A percentile compares a stretch with the other conserved stretches of the same genome.
These are phyloP conservation scores for Apiotrichum gracile DNA, from an alignment of 1,284 basidiomycete species.

Conservation along the genomic window DNA sequence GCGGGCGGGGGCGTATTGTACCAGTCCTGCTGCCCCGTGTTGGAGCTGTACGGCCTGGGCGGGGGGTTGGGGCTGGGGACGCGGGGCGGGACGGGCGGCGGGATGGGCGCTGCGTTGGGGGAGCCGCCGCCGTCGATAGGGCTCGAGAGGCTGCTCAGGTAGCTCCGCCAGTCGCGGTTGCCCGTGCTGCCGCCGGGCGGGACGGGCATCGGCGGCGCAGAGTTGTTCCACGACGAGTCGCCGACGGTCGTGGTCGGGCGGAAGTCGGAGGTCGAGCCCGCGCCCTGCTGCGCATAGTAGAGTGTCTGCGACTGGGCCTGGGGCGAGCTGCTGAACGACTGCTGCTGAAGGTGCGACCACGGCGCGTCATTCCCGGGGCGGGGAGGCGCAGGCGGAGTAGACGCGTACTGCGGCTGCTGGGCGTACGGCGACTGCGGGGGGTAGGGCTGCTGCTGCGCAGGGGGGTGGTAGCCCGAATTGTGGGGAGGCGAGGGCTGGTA, in stretches of 20 bases:
- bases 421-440: conserved; percentile 1
- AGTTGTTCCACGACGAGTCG: neutral
- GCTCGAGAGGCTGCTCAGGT: conserved; percentile 26
- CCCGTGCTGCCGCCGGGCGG: conserved; percentile 1
- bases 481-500: neutral
- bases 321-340: neutral
- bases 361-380: neutral
- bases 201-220: neutral
- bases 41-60: conserved; percentile 4
- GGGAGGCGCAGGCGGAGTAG: neutral
- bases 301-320: conserved; percentile 5
- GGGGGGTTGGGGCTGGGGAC: conserved; percentile 22
- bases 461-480: neutral
- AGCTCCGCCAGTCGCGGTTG: conserved; percentile 35
- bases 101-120: neutral
- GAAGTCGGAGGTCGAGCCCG: neutral
- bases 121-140: neutral
- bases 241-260: conserved; percentile 1
- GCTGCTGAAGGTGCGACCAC: conserved; percentile 1
- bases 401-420: neutral
- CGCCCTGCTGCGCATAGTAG: conserved; percentile 6
- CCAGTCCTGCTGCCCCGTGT: conserved; percentile 14
- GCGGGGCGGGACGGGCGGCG: neutral
- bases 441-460: conserved; percentile 3
- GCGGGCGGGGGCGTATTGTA: conserved; percentile 5